These are phyloP conservation scores for Wallacemonas sp. DNA, from an alignment of 208 protist species.

Conservation along the genomic window DNA sequence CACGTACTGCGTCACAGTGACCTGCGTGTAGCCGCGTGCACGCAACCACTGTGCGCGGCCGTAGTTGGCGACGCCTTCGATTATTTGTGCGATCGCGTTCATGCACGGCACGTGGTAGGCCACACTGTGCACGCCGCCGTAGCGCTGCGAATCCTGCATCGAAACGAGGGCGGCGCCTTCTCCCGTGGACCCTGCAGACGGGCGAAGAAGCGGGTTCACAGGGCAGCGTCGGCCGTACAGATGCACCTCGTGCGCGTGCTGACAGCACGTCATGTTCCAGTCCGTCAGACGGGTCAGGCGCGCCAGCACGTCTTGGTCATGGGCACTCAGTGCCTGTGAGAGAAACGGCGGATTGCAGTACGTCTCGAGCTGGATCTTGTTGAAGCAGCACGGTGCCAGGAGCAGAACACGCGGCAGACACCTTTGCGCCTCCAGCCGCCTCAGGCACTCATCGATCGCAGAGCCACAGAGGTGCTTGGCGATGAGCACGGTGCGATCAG, in stretches of 20 bases:
- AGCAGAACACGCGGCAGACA: conserved; percentile 35
- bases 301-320: conserved; percentile 13
- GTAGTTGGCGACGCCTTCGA: conserved; percentile 39
- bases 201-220: background rate
- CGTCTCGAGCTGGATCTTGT: conserved; percentile 26
- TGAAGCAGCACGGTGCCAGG: conserved; percentile 51
- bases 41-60: conserved; percentile 42
- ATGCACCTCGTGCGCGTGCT: conserved; percentile 1
- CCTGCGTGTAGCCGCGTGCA: conserved; percentile 23
- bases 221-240: background rate
- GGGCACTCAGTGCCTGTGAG: background rate
- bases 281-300: conserved; percentile 35
- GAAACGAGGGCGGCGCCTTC: background rate
- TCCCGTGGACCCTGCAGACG: no score
- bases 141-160: conserved; percentile 2
- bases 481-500: conserved; percentile 29
- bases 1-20: conserved; percentile 30
- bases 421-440: conserved; percentile 18
- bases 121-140: conserved; percentile 16
- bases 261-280: conserved; percentile 35
- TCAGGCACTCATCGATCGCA: conserved; percentile 40
- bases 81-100: conserved; percentile 26
- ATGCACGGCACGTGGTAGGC: conserved; percentile 35
- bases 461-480: conserved; percentile 62
- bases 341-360: conserved; percentile 42